These are phyloP conservation scores for Beauveria asiatica DNA, from an alignment of 2,329 filamentous ascomycete genomes.

Conservation along the genomic window DNA sequence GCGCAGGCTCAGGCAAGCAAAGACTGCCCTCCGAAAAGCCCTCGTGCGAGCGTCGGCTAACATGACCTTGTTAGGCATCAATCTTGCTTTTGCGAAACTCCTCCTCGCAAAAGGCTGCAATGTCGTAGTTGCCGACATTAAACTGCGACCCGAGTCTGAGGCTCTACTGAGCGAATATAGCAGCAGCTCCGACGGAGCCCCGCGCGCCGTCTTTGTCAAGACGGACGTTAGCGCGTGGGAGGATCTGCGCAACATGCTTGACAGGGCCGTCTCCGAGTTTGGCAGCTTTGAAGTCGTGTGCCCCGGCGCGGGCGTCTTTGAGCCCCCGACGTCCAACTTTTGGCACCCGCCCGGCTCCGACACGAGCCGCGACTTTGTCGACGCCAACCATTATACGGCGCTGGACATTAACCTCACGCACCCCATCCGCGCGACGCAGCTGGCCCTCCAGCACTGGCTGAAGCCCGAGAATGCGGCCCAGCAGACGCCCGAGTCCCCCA, in stretches of 20 bases:
- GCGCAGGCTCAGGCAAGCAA: slow-evolving; percentile 20
- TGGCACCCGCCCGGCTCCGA: slow-evolving; percentile 32
- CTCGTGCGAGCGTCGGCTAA: not conserved
- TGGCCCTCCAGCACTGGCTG: slow-evolving; percentile 31
- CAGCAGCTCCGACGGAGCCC: not conserved
- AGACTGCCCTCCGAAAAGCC: not conserved
- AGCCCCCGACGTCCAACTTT: slow-evolving; percentile 34
- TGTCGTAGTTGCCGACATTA: slow-evolving; percentile 36
- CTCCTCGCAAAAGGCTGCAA: slow-evolving; percentile 34
- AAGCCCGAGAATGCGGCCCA: slow-evolving; percentile 18
- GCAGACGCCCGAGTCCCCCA: slow-evolving; percentile 25
- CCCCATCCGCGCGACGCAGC: slow-evolving; percentile 31
- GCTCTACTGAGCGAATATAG: slow-evolving; percentile 21
- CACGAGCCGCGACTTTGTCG: slow-evolving; percentile 22
- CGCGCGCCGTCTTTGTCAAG: slow-evolving; percentile 30
- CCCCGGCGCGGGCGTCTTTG: slow-evolving; percentile 38
- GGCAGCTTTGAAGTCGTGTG: slow-evolving; percentile 33
- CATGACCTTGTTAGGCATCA: slow-evolving; percentile 26
- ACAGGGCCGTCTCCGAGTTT: slow-evolving; percentile 26
- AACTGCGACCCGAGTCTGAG: slow-evolving; percentile 33
- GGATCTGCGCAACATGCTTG: slow-evolving; percentile 28
- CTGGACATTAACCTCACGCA: slow-evolving; percentile 35
- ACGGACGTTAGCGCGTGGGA: slow-evolving; percentile 38
- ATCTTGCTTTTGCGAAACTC: slow-evolving; percentile 34
- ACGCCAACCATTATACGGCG: slow-evolving; percentile 24